Base-by-base conservation (phyloP, 2,329 filamentous ascomycete species). In the Venturia oleaginea region DNA sequence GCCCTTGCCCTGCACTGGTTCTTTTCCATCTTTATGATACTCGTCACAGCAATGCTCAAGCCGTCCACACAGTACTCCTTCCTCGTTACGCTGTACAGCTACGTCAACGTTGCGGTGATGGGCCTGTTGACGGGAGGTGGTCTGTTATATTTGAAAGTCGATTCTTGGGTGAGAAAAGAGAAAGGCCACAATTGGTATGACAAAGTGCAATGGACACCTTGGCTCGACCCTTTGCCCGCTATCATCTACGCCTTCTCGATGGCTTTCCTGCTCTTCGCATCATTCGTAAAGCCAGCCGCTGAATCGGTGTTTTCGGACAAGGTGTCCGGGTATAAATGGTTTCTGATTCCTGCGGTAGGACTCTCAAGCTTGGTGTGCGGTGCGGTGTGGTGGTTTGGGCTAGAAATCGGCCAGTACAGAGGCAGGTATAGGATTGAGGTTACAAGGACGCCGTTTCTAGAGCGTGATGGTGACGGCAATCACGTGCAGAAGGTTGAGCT, bases 1-100 rank as follows among this genome's bases (percentile, higher is more conserved):
- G 76, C 76, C 4, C 69, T 78, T 6, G 64, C 70, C 19, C 70
- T 78, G 8, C 76, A 78, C 64, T 76, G 74, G 74, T 48, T 71
- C 34, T 74, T 71, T 34, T 74, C 73, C 4, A 59, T 77, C 7
- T 67, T 76, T 3, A 66, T 77, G 4, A 69, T 76, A 15, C 65
- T 70, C 1, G 72, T 73, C 7, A 75, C 74, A 48, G 61, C 67
- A 34, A 27, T 55, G 40, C 61, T 66, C 13, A 54, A 69, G 2
- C 71, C 73, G 10, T 42, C 51, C 10, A 70, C 68, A 54, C 67
- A 71, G 2, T 75, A 76, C 54, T 68, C 67, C n/a, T 66, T 75
- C 6, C 71, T 79, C n/a, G 69, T 75, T 15, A 67, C 69, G 3
- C 66, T 79, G 8, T 78, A 78, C 66, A 69, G 72, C 48, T 80